These are phyloP conservation scores for Arxiozyma slooffiae DNA, from an alignment of 1,139 yeast species.

Conservation along the genomic window DNA sequence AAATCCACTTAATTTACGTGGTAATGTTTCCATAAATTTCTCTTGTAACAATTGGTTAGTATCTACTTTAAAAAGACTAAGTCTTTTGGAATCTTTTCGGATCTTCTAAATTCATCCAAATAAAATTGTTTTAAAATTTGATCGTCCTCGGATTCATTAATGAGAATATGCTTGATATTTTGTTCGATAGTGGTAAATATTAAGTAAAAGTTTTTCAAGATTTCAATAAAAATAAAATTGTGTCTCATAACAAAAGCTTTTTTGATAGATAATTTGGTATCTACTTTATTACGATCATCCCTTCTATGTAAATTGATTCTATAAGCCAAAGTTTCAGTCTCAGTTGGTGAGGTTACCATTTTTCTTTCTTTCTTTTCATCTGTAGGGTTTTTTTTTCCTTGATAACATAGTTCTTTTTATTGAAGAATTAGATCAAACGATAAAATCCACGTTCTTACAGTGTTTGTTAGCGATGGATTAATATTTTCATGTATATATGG, in stretches of 20 bases:
- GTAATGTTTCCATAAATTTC: constrained; percentile 16
- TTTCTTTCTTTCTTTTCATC: background rate
- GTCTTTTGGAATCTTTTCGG: constrained; percentile 49
- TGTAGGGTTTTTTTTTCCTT: background rate
- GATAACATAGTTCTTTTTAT: no score
- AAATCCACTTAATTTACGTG: constrained; percentile 54
- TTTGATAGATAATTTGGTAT: constrained; percentile 59
- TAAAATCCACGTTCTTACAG: background rate
- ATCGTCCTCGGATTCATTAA: constrained; percentile 29
- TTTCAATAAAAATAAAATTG: constrained; percentile 69
- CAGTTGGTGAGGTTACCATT: constrained; percentile 58
- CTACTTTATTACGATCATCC: constrained; percentile 55
- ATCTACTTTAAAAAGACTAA: constrained; percentile 40
- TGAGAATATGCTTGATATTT: constrained; percentile 51
- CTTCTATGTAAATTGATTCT: constrained; percentile 65
- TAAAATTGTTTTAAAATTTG: constrained; percentile 51
- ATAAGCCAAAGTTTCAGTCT: constrained; percentile 73
- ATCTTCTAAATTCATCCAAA: constrained; percentile 64
- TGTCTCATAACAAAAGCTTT: constrained; percentile 70
- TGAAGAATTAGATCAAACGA: no score
- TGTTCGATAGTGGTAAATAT: constrained; percentile 63
- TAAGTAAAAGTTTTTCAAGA: constrained; percentile 68
- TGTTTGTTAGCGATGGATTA: background rate
- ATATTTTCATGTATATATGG: background rate
- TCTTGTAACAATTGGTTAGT: background rate